phyloP scores from a whole-genome alignment of 1,284 basidiomycete genomes.

The Apiotrichum veenhuisii region DNA sequence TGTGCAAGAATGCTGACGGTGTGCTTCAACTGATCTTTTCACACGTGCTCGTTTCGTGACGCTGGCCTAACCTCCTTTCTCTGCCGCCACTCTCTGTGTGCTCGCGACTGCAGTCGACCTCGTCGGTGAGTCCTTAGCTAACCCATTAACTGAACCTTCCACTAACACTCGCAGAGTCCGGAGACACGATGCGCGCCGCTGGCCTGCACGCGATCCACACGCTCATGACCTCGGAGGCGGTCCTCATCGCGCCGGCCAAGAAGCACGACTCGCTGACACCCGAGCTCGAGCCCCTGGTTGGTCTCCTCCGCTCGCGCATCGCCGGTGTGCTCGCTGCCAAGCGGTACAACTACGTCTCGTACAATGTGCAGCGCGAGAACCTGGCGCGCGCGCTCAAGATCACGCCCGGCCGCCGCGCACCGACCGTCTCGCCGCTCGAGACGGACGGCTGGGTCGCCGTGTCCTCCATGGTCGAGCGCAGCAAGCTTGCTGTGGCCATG shows the following conservation, averaged over 20 bases:
- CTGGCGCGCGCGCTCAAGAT: slow-evolving; percentile 65
- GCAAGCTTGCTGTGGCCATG: slow-evolving; percentile 80
- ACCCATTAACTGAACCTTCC: neutral
- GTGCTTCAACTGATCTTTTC: neutral
- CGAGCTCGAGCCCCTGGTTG: slow-evolving; percentile 58
- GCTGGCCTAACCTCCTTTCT: no score
- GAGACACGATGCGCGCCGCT: slow-evolving; percentile 98
- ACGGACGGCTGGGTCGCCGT: slow-evolving; percentile 81
- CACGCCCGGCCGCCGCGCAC: slow-evolving; percentile 85
- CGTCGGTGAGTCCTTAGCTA: slow-evolving; percentile 65
- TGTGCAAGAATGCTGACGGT: neutral
- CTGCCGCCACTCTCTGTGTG: neutral
- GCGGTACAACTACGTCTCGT: slow-evolving; percentile 85
- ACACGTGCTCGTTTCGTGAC: neutral
- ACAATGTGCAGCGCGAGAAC: slow-evolving; percentile 72
- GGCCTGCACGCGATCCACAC: slow-evolving; percentile 91
- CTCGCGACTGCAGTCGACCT: slow-evolving; percentile 66
- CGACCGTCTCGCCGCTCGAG: slow-evolving; percentile 85
- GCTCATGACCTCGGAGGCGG: slow-evolving; percentile 82
- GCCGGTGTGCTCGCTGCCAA: slow-evolving; percentile 88
- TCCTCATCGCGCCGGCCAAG: slow-evolving; percentile 77
- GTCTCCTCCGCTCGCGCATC: slow-evolving; percentile 79
- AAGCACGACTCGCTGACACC: slow-evolving; percentile 64
- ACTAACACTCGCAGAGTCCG: slow-evolving; percentile 63
- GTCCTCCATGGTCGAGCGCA: slow-evolving; percentile 87